Evolutionary conservation across 2,329 filamentous ascomycete species (phyloP), one percentile per base, ranked within the genome.

Genomic region (Pestalotiopsis sp.): DNA sequence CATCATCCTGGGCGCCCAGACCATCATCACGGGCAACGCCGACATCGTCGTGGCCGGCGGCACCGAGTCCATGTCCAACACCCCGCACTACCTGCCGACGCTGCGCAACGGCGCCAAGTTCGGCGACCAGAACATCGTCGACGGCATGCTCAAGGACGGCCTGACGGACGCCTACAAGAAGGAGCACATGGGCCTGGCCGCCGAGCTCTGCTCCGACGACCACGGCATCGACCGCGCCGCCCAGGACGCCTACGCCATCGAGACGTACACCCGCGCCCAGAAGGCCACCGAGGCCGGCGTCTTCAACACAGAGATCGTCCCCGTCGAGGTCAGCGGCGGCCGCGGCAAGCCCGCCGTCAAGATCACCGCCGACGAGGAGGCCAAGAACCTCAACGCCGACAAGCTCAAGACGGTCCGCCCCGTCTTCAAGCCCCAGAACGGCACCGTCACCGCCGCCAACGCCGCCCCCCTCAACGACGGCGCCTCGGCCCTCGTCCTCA

Each of bases 31-130:
- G 67, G 95, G 96, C 75, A 97, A 94, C 80, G 95, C 95, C 73
- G 91, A 93, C 75, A 91, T 98, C 73, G 91, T 99, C 73, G 94
- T 99, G 70, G 96, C 95, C 73, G 96, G 95, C 78, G 96, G 96
- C 75, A 91, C 95, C 74, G 96, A 99, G 86, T 97, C 94, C 86
- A 99, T 99, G 96, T 97, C 95, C 79, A 98, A 98, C 85, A 88
- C 92, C 67, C 96, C 96, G 65, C 95, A 99, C 86, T 99, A 99
- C 86, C 92, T 98, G 66, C 93, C 94, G 73, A 93, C 86, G 81
- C 87, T 97, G 75, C 93, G 96, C 81, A 92, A 83, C 73, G 96
- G 96, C 74, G 91, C 92, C 82, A 98, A 98, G 85, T 99, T 97
- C 82, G 96, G 96, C 76, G 90, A 98, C 84, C 92, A 95, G 84